Base-by-base conservation (phyloP, 2,329 filamentous ascomycete species). In the Claviceps pazoutovae region DNA sequence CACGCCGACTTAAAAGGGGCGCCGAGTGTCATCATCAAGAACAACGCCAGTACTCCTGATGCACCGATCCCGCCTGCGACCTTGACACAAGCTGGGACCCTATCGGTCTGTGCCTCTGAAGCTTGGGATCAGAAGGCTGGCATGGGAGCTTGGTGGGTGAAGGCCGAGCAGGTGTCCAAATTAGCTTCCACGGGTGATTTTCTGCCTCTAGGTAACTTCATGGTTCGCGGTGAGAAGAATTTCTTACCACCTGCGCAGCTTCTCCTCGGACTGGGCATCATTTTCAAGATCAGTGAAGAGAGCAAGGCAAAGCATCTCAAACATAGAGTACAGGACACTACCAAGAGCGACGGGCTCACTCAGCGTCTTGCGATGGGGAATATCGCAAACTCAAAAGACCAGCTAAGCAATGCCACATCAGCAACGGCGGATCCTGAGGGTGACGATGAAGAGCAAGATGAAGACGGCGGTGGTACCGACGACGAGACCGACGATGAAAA, bases 121-220 rank as follows among this genome's bases (percentile, higher is more conserved):
- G 93, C 91, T 0, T 98, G 93, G 93, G 93, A 97, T 55, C 91
- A 87, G 1, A 98, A 98, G 66, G 91, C 91, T 8, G 81, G 88
- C 16, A 95, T 97, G 86, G 84, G 86, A 17, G 90, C 91, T 8
- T 98, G 88, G 84, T 98, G 93, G 93, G 91, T 94, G 0, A 82
- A 84, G 55, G 84, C 87, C 2, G 83, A 91, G 51, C 90, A 97
- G 65, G 88, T 98, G 0, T 88, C 86, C 9, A 97, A 97, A 68
- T 87, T 82, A 37, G 83, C 85, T 0, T 75, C 82, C 1, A 81
- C 79, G 0, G 91, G 91, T 23, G 90, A 94, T 58, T 91, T 87
- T 59, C 68, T 98, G 6, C 78, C 82, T 0, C 74, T 79, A 0
- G 93, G 91, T 17, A 80, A 80, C 56, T 96, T 98, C 64, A 80